phyloP scores from a whole-genome alignment of 495 filamentous ascomycete species.

The Chlorociboria aeruginascens region DNA sequence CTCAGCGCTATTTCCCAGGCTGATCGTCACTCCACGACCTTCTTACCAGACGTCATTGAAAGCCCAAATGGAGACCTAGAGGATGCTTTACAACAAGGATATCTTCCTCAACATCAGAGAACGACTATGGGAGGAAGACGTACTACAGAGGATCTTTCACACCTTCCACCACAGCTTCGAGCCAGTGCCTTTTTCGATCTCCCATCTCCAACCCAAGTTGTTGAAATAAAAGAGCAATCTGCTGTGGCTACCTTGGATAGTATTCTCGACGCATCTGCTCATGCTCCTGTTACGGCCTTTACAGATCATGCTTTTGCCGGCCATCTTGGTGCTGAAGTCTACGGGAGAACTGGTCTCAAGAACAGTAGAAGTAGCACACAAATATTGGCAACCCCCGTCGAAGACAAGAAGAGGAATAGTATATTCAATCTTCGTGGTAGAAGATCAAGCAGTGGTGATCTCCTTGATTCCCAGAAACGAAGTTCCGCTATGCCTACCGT shows the following conservation, averaged over 20 bases:
- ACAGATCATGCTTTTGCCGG: conserved; percentile 86
- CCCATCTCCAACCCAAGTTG: conserved; percentile 36
- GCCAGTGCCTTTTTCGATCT: conserved; percentile 86
- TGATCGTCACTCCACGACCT: conserved; percentile 16
- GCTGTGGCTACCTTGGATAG: conserved; percentile 84
- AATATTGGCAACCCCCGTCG: background rate
- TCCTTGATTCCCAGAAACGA: conserved; percentile 10
- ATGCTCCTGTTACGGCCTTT: conserved; percentile 86
- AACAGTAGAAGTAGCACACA: conserved; percentile 10
- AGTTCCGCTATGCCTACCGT: conserved; percentile 7
- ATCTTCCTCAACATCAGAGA: conserved; percentile 19
- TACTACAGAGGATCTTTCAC: conserved; percentile 15
- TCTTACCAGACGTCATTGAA: conserved; percentile 19
- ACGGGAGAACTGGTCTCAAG: conserved; percentile 25
- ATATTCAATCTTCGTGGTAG: conserved; percentile 14
- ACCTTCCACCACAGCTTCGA: conserved; percentile 76
- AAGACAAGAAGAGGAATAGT: conserved; percentile 16
- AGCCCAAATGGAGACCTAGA: conserved; percentile 10
- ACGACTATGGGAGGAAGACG: conserved; percentile 20
- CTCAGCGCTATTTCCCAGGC: conserved; percentile 36
- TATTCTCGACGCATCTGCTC: conserved; percentile 87
- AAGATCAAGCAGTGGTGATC: conserved; percentile 12
- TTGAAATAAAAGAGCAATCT: conserved; percentile 67
- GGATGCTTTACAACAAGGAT: conserved; percentile 9
- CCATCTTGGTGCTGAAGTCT: conserved; percentile 52